phyloP scores from a whole-genome alignment of 2,329 filamentous ascomycete species.

The Diaporthe capsici region DNA sequence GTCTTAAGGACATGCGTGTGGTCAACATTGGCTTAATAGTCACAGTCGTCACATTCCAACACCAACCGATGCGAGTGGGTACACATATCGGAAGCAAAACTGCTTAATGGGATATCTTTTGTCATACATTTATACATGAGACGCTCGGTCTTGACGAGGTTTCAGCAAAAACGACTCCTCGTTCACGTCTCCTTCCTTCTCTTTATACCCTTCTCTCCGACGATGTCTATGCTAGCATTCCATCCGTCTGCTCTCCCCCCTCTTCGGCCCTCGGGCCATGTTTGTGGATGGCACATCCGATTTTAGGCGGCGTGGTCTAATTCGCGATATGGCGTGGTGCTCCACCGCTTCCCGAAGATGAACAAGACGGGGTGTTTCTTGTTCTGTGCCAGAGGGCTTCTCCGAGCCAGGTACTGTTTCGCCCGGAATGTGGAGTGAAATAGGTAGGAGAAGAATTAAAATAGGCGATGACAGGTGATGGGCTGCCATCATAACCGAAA shows the following conservation, averaged over 20 bases:
- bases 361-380: neutral
- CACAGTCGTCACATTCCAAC: neutral
- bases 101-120: constrained; percentile 40
- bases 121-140: constrained; percentile 42
- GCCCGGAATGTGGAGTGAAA: constrained; percentile 11
- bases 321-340: constrained; percentile 5
- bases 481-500: constrained; percentile 10
- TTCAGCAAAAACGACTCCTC: constrained; percentile 4
- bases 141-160: constrained; percentile 34
- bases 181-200: neutral
- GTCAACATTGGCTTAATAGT: neutral
- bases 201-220: constrained; percentile 3
- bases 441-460: constrained; percentile 15
- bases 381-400: neutral
- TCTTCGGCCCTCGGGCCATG: neutral
- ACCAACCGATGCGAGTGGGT: neutral
- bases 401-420: constrained; percentile 25
- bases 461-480: constrained; percentile 3
- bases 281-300: neutral
- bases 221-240: constrained; percentile 24
- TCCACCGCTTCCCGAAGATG: constrained; percentile 16
- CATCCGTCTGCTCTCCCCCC: constrained; percentile 15
- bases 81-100: constrained; percentile 7
- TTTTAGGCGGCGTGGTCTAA: constrained; percentile 15
- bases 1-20: neutral